Evolutionary conservation across 768 basidiomycete genomes (phyloP), one percentile per base, ranked within the genome.

Genomic region (Tulasnella sp.): DNA sequence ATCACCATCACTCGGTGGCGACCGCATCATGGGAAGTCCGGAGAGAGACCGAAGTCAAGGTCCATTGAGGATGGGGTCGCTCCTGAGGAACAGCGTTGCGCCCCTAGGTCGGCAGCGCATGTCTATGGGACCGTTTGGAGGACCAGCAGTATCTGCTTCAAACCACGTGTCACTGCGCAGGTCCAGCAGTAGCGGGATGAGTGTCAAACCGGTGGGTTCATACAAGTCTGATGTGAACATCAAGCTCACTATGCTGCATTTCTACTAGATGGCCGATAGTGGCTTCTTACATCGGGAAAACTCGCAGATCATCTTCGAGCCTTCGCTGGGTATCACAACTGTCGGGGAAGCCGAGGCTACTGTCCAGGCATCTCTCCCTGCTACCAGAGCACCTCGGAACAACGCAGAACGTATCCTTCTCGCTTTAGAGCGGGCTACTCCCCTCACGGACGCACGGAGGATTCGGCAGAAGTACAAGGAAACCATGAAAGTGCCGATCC

Each of bases 381-480:
- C 30, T 49, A n/a, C 56, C 13, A 4, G 56, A 17, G 45, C 45
- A 4, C 56, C 56, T 19, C 47, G 56, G 7, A 59, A 59, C 30
- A 59, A 59, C 29, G 56, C 61, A 13, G 62, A 63, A 26, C 41
- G 51, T 9, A 62, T 63, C 19, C 45, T 63, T n/a, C 11, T 63
- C 21, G 62, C 62, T 29, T 41, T 63, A 9, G 62, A 63, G 27
- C 63, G 44, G 32, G 61, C 62, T 24, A 63, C 48, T n/a, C 62
- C 62, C 9, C 51, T 63, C 48, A 64, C 62, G n/a, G 51, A 61
- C 11, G 61, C 62, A n/a, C 23, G 62, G 21, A 63, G 62, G 44
- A 29, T 63, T 38, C 47, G 62, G 4, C 59, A 38, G 15, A 58
- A 63, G 53, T 61, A 63, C 27, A 63, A 58, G 29, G 62, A 51